Evolutionary conservation across 2,329 filamentous ascomycete genomes (phyloP).

Genomic region (Pleomassaria siparia): DNA sequence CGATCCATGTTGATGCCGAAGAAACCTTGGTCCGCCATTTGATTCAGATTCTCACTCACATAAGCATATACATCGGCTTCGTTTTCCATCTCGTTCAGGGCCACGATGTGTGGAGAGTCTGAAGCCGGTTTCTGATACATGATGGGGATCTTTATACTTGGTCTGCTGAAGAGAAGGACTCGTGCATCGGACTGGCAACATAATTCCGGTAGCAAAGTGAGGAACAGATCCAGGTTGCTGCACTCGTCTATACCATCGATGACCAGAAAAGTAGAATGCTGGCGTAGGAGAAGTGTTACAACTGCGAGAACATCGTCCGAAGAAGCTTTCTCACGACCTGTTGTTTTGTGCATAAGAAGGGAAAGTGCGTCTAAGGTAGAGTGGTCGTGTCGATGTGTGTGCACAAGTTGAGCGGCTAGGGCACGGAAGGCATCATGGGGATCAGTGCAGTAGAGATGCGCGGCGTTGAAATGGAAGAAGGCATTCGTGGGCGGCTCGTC

Average conservation of each 20-base stretch:
- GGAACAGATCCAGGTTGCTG: constrained; percentile 19
- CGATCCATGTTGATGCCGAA: constrained; percentile 32
- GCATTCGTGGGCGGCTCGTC: constrained; percentile 24
- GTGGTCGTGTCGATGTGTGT: constrained; percentile 24
- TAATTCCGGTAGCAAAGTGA: constrained; percentile 22
- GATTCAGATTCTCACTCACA: constrained; percentile 20
- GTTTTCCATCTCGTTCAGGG: constrained; percentile 20
- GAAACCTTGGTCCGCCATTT: constrained; percentile 31
- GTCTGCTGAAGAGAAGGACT: constrained; percentile 29
- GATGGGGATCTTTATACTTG: constrained; percentile 25
- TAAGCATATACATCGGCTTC: constrained; percentile 19
- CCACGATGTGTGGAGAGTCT: constrained; percentile 25
- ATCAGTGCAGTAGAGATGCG: constrained; percentile 16
- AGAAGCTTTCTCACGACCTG: constrained; percentile 25
- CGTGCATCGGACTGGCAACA: constrained; percentile 26
- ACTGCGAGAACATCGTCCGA: constrained; percentile 29
- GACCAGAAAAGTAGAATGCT: constrained; percentile 34
- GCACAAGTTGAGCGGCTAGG: constrained; percentile 27
- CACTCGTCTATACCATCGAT: constrained; percentile 35
- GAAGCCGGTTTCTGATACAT: constrained; percentile 34
- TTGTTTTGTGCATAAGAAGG: constrained; percentile 27
- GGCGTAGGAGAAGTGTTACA: constrained; percentile 27
- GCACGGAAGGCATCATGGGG: constrained; percentile 27
- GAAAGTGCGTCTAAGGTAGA: constrained; percentile 29
- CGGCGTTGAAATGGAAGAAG: constrained; percentile 28